Conservation (phyloP, 192 early-diverging fungal genomes). For the Dissophora ornata region DNA sequence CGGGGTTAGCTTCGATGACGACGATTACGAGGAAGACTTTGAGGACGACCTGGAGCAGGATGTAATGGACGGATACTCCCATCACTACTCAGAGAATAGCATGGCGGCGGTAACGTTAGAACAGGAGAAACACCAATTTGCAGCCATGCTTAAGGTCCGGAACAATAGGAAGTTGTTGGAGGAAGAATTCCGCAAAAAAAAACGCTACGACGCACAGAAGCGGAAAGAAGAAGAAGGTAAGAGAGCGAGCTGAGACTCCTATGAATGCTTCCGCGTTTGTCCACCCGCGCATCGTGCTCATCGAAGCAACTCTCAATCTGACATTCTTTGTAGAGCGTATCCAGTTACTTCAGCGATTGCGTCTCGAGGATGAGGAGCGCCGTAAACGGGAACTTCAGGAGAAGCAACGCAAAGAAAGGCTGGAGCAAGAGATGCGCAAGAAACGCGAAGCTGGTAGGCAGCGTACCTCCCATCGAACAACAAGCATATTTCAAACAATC, state of each 20-base stretch:
- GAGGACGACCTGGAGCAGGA: constrained; percentile 12
- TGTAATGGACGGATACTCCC: constrained; percentile 16
- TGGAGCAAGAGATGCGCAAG: constrained; percentile 29
- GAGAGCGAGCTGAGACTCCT: too few species aligned
- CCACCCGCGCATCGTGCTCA: too few species aligned
- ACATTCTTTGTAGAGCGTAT: constrained; percentile 48
- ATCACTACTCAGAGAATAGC: constrained; percentile 8
- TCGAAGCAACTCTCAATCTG: too few species aligned
- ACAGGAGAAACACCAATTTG: constrained; percentile 24
- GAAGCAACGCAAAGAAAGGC: constrained; percentile 19
- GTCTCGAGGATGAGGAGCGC: constrained; percentile 43
- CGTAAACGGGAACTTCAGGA: constrained; percentile 22
- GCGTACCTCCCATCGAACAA: not conserved
- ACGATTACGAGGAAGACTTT: constrained; percentile 7
- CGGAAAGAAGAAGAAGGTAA: constrained; percentile 35
- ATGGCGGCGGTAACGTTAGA: not conserved
- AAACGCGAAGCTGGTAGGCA: constrained; percentile 36
- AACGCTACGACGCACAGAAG: constrained; percentile 20
- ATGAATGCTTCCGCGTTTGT: too few species aligned
- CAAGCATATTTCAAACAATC: not conserved
- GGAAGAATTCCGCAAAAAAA: constrained; percentile 12
- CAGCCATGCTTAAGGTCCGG: constrained; percentile 10
- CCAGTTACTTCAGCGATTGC: constrained; percentile 21
- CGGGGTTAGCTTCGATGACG: constrained; percentile 14
- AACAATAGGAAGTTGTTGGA: constrained; percentile 3